Base-by-base conservation (phyloP, 495 filamentous ascomycete species). In the Aspergillus nidulans region DNA sequence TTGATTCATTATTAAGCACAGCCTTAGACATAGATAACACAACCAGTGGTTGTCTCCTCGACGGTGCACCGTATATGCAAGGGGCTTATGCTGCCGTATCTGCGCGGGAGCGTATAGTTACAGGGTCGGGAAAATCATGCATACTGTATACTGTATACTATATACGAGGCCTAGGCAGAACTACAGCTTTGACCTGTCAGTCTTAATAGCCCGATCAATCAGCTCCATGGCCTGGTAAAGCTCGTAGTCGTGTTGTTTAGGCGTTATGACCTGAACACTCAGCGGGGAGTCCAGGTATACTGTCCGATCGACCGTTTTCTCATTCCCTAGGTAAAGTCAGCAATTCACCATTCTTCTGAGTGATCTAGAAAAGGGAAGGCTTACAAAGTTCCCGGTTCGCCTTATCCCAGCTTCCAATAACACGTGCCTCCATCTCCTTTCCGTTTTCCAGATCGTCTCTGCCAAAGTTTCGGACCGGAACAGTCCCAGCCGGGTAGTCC, bases 361-460 rank as follows among this genome's bases (percentile, higher is more conserved):
- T 7, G 7, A 24, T 16, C 5, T 16, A 50, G 7, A n/a, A 46
- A 44, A 53, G 44, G 46, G n/a, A 15, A 24, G 40, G 76, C 76
- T 73, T 77, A 84, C 84, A 88, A 16, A 87, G 60, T 55, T 74
- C 66, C 34, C 82, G 70, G 67, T 87, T 87, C 4, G 66, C 67
- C 66, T 81, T 77, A 69, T 88, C 85, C 83, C 81, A 87, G 18
- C 72, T 76, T 6, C 77, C 77, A 28, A 80, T 44, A 12, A 73
- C 66, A 36, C 74, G 63, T 0, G 42, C 59, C 0, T 60, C 53
- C 58, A 85, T 67, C 52, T 81, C 75, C 21, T 58, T 62, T 6
- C 79, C 60, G 30, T 81, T 56, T 15, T 80, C 59, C 44, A 83
- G 61, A 65, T 88, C 85, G 0, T 59, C 63, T 51, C 75, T 67